Conservation (phyloP, 1,284 basidiomycete genomes). For the Baeospora myosura region DNA sequence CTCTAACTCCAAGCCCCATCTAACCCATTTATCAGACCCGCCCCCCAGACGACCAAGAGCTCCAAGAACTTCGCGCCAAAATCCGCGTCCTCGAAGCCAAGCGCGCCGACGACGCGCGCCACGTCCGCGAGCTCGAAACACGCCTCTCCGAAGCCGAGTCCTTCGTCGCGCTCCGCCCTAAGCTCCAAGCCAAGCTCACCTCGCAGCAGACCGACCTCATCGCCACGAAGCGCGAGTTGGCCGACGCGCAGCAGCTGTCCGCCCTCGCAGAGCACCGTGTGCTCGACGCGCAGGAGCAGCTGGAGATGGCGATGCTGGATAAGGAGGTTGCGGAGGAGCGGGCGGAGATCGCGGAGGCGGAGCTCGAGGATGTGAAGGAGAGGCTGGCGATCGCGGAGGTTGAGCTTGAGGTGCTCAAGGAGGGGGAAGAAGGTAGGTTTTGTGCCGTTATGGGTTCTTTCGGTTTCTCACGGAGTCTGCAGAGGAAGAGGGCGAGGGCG, state of each 20-base stretch:
- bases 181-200: conserved; percentile 82
- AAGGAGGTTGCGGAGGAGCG: conserved; percentile 96
- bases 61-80: conserved; percentile 80
- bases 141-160: conserved; percentile 78
- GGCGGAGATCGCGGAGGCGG: conserved; percentile 73
- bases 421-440: too few relatives aligned
- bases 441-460: too few relatives aligned
- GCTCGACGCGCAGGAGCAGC: conserved; percentile 75
- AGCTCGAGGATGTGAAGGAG: conserved; percentile 75
- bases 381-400: conserved; percentile 64
- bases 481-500: conserved; percentile 32
- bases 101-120: conserved; percentile 79
- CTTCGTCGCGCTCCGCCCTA: conserved; percentile 80
- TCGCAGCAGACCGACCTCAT: conserved; percentile 74
- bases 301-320: conserved; percentile 94
- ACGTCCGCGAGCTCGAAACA: conserved; percentile 79
- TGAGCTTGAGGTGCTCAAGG: conserved; percentile 76
- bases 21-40: conserved; percentile 10
- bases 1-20: conserved; percentile 16
- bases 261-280: conserved; percentile 53
- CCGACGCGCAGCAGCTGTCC: conserved; percentile 58
- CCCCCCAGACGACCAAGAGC: conserved; percentile 45
- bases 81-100: conserved; percentile 81
- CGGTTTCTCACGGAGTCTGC: too few relatives aligned
- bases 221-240: conserved; percentile 56